Evolutionary conservation across 257 asterid species (phyloP), one percentile per base, ranked within the genome.

Genomic region (Catharanthus roseus): DNA sequence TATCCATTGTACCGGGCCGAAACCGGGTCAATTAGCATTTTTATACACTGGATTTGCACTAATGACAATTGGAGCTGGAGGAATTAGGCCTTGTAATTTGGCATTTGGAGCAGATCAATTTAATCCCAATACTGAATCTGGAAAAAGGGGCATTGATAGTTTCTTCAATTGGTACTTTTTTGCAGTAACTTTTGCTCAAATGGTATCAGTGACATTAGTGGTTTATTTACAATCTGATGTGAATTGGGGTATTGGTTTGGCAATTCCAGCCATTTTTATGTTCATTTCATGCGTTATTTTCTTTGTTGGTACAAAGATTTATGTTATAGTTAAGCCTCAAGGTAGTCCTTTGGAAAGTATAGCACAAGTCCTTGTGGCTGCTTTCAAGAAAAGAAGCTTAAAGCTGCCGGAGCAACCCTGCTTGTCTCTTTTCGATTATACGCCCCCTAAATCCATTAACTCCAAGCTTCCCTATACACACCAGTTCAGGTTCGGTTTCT

Each of bases 71-170:
- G 95, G 97, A 0, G 97, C 97, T 0, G 90, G 95, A 10, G 97
- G 96, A 18, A 90, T 90, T 42, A 76, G 97, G 72, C 97, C 97
- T 0, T 62, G 67, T n/a, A 90, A 89, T 76, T 76, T 90, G 1
- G 96, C 97, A 0, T 90, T 90, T 60, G 97, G 97, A 1, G 96
- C 86, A 28, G 97, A 90, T 77, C 97, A 90, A 61, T 90, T 90
- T 88, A 82, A 90, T 50, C 97, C 96, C 28, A 84, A 85, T 0
- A 77, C 87, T 0, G 89, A 85, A 18, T 85, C 95, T 0, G 96
- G 96, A 12, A 85, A 82, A 56, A 71, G 88, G 75, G 92, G 95
- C 1, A 82, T 86, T 39, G 83, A 79, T 63, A 85, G 96, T 38
- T 90, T 90, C 88, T 89, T 90, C 85, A 90, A 90, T 21, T 90